Conservation (phyloP, 2,329 filamentous ascomycete genomes). For the Hymenoscyphus linearis region DNA sequence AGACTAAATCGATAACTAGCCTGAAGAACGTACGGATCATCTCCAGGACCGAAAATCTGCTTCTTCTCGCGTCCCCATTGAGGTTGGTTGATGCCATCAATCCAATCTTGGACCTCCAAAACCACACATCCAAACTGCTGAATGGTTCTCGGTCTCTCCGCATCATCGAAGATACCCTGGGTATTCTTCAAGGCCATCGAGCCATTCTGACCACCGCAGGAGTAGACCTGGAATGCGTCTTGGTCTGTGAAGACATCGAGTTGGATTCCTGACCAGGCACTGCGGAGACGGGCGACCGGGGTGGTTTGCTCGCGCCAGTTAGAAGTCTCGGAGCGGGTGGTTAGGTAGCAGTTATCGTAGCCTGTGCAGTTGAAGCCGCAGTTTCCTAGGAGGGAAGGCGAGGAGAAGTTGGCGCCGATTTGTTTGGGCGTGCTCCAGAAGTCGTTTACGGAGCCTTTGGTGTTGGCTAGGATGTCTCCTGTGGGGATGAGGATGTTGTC, state of each 20-base stretch:
- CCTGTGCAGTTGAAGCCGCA: constrained; percentile 80
- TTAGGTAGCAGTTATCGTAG: constrained; percentile 69
- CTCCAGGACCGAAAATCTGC: constrained; percentile 56
- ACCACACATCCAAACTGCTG: constrained; percentile 80
- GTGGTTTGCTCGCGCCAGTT: constrained; percentile 54
- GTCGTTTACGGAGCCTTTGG: constrained; percentile 64
- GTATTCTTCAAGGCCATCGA: constrained; percentile 61
- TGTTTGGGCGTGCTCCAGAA: constrained; percentile 81
- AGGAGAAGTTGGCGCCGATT: constrained; percentile 63
- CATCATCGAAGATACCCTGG: constrained; percentile 56
- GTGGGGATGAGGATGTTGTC: constrained; percentile 72
- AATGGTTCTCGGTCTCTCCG: constrained; percentile 55
- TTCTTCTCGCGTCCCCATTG: constrained; percentile 68
- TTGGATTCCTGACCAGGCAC: constrained; percentile 74
- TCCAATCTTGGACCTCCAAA: constrained; percentile 89
- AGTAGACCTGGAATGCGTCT: constrained; percentile 83
- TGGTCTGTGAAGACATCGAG: constrained; percentile 80
- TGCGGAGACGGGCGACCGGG: constrained; percentile 63
- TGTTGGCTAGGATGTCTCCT: constrained; percentile 67
- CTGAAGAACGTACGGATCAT: constrained; percentile 55
- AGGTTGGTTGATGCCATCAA: constrained; percentile 88
- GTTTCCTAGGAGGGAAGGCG: constrained; percentile 60
- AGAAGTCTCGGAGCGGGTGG: constrained; percentile 56
- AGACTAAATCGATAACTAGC: constrained; percentile 52
- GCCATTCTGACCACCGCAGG: constrained; percentile 73